phyloP scores from a whole-genome alignment of 1,139 yeast species.

The Debaryomycetaceae sp. region DNA sequence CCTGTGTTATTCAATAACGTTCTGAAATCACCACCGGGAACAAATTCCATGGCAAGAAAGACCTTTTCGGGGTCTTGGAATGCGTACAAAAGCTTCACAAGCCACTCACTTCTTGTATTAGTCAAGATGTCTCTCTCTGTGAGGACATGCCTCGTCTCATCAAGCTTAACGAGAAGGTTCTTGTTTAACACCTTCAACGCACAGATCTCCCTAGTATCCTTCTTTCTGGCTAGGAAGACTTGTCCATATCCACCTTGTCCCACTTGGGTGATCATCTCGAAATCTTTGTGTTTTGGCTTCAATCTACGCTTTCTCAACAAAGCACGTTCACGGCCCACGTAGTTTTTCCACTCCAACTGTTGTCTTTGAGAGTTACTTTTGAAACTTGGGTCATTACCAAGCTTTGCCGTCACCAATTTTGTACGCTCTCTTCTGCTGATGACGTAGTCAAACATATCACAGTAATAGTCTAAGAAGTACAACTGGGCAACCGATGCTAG shows the following conservation, averaged over 20 bases:
- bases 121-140: constrained; percentile 97
- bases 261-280: constrained; percentile 94
- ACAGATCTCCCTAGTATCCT: constrained; percentile 92
- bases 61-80: constrained; percentile 91
- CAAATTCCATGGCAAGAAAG: constrained; percentile 97
- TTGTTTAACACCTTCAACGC: constrained; percentile 92
- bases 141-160: constrained; percentile 92
- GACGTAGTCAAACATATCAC: constrained; percentile 93
- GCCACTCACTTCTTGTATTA: constrained; percentile 93
- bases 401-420: constrained; percentile 58
- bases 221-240: constrained; percentile 90
- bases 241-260: constrained; percentile 99
- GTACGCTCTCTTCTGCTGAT: constrained; percentile 81
- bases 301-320: constrained; percentile 82
- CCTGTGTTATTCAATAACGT: constrained; percentile 92
- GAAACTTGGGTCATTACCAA: constrained; percentile 44
- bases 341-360: constrained; percentile 74
- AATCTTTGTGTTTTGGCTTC: constrained; percentile 91
- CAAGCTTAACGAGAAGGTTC: constrained; percentile 78
- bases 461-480: constrained; percentile 90
- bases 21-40: constrained; percentile 98
- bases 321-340: constrained; percentile 81
- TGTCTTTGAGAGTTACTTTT: constrained; percentile 41
- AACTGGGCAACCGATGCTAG: constrained; percentile 80
- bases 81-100: constrained; percentile 88